Base-by-base conservation (phyloP, 192 early-diverging fungal species). In the Mortierella alpina region DNA sequence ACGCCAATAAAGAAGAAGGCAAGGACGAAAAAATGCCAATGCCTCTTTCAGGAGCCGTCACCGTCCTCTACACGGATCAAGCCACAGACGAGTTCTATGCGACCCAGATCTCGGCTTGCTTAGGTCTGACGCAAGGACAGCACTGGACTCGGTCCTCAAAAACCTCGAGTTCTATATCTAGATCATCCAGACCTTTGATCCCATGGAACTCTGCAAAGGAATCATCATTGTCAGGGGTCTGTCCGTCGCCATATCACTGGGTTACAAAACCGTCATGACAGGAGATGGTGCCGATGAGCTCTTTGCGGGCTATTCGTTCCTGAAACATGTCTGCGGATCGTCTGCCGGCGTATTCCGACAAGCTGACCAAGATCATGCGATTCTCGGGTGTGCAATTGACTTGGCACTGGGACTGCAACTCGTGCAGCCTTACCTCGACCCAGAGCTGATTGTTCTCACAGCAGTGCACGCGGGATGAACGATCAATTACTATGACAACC, bases 271-370 rank as follows among this genome's bases (percentile, higher is more conserved):
- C 0, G 76, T 91, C 18, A 84, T 86, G 58, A 90, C 90, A 0
- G 92, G 92, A 22, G 92, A 93, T 68, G 90, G 86, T 7, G 90
- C 92, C 0, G 92, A 93, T 62, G 92, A 93, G 66, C 67, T 93
- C 15, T 93, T 93, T 87, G 90, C 90, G 11, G 92, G 92, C 1
- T 93, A 93, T 69, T 73, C 73, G 13, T 93, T 93, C 65, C 70
- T 93, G 70, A 82, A 84, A 59, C 52, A 86, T 91, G 86, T 77
- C 81, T 3, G 84, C 85, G 7, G 82, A 59, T 18, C 52, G 83
- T 18, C 63, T 93, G 40, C 63, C 59, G 15, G 75, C 73, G 8
- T 92, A 88, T 61, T 90, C 85, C 6, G 51, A 69, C 42, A 83
- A 85, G 41, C 64, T 92, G 77, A 82, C 82, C 11, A 78, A 69